Base-by-base conservation (phyloP, 1,284 basidiomycete species). In the Veloporphyrellus conicus region DNA sequence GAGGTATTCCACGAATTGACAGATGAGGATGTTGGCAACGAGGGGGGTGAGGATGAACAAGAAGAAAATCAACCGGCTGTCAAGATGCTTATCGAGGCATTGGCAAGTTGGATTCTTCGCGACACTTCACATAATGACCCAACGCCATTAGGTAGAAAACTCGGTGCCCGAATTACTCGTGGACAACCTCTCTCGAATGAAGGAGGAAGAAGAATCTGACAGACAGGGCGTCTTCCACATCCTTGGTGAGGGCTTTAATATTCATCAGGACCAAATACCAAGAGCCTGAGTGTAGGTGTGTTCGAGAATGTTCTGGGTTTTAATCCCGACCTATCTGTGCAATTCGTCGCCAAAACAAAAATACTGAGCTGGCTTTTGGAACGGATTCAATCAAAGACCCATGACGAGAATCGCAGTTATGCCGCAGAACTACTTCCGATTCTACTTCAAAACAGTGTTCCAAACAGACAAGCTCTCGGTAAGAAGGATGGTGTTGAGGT, bases 291-390 rank as follows among this genome's bases (percentile, higher is more conserved):
- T 47, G n/a, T 50, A 90, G 91, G 90, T 27, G 84, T 93, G 40
- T 90, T 98, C 58, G 96, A 99, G 68, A 98, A 98, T 63, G 70
- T 95, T 12, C 68, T 98, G 12, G 87, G 90, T 3, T 88, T 95
- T 61, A 84, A 89, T 55, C 87, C 93, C 0, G 71, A 79, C 14
- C 63, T 95, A 15, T 81, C 90, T 6, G 75, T 78, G 15, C 73
- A 76, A 28, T 75, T 97, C 23, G 81, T 88, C 0, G 68, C 78
- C 0, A 82, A 85, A 52, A 96, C 93, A 0, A 77, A 73, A 9
- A 73, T 96, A 12, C 61, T 97, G 37, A 60, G 75, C 3, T 99
- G 92, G 90, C 70, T 96, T 6, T 68, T 98, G 36, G 73, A 79
- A 23, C 82, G 93, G n/a, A 77, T 95, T 44, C 78, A 82, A 58